phyloP scores from a whole-genome alignment of 2,329 filamentous ascomycete genomes.

The Exophiala mesophila region DNA sequence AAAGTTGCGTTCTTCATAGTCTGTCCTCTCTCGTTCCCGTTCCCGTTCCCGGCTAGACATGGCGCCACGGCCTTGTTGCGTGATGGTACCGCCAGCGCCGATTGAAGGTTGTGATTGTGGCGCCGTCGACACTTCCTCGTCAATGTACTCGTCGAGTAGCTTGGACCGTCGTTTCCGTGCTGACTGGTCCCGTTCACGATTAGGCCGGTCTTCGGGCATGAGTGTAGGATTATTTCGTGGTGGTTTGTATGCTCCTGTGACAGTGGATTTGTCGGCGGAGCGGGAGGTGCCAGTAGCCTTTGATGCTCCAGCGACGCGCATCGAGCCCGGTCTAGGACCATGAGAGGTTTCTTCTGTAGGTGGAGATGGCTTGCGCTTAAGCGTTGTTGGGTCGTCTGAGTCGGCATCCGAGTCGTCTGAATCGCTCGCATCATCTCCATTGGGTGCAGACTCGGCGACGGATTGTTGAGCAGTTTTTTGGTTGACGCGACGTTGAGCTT shows the following conservation, averaged over 20 bases:
- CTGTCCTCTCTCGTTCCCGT: slow-evolving; percentile 69
- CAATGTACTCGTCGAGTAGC: slow-evolving; percentile 88
- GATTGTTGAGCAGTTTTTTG: slow-evolving; percentile 7
- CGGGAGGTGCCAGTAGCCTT: slow-evolving; percentile 26
- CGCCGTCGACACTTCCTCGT: slow-evolving; percentile 73
- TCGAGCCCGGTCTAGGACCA: not conserved
- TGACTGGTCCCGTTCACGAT: slow-evolving; percentile 55
- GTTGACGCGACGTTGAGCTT: slow-evolving; percentile 48
- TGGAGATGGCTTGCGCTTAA: not conserved
- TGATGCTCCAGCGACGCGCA: slow-evolving; percentile 4
- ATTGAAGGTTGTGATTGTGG: slow-evolving; percentile 85
- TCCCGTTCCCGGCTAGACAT: slow-evolving; percentile 73
- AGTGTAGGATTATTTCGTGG: slow-evolving; percentile 81
- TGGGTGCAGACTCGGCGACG: too few species aligned
- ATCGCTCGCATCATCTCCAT: not conserved
- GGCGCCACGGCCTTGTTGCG: slow-evolving; percentile 68
- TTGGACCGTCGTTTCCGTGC: slow-evolving; percentile 64
- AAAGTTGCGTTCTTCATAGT: slow-evolving; percentile 92
- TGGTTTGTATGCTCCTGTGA: slow-evolving; percentile 72
- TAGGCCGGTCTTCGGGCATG: slow-evolving; percentile 58
- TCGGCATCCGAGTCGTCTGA: not conserved
- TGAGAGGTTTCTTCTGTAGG: not conserved
- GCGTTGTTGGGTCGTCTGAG: not conserved
- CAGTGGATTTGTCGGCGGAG: not conserved
- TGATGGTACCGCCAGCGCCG: slow-evolving; percentile 69